phyloP scores from a whole-genome alignment of 495 filamentous ascomycete species.

The Penicillium bialowiezense region DNA sequence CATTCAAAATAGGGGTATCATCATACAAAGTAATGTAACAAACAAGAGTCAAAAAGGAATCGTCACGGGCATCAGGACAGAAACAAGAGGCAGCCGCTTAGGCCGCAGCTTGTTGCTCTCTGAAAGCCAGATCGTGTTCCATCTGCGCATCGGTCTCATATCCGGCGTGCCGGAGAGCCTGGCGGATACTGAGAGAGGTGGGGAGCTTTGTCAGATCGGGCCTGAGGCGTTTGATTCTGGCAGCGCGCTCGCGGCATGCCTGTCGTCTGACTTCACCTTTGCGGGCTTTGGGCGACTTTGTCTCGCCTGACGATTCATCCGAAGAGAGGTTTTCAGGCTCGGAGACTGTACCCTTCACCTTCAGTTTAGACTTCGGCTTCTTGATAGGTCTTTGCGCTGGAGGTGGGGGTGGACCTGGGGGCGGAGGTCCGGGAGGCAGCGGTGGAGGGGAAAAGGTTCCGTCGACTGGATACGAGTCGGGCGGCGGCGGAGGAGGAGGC shows the following conservation, averaged over 20 bases:
- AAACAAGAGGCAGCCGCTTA: neutral
- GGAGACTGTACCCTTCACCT: neutral
- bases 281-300: slow-evolving; percentile 11
- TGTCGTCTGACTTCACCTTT: slow-evolving; percentile 23
- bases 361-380: slow-evolving; percentile 1
- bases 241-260: slow-evolving; percentile 26
- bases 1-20: slow-evolving; percentile 9
- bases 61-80: slow-evolving; percentile 2
- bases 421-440: slow-evolving; percentile 16
- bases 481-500: slow-evolving; percentile 15
- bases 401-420: slow-evolving; percentile 3
- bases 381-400: neutral
- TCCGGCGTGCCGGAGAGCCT: slow-evolving; percentile 26
- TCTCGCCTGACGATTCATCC: slow-evolving; percentile 8
- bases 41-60: slow-evolving; percentile 6
- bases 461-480: neutral
- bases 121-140: slow-evolving; percentile 24
- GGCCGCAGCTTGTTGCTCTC: slow-evolving; percentile 17
- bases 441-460: slow-evolving; percentile 21
- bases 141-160: slow-evolving; percentile 32
- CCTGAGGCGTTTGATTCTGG: slow-evolving; percentile 26
- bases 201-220: slow-evolving; percentile 25
- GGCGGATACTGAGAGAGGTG: slow-evolving; percentile 20
- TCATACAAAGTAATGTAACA: slow-evolving; percentile 9
- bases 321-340: slow-evolving; percentile 7